Evolutionary conservation across 345 rosid species (phyloP).

Genomic region (Populus alba): DNA sequence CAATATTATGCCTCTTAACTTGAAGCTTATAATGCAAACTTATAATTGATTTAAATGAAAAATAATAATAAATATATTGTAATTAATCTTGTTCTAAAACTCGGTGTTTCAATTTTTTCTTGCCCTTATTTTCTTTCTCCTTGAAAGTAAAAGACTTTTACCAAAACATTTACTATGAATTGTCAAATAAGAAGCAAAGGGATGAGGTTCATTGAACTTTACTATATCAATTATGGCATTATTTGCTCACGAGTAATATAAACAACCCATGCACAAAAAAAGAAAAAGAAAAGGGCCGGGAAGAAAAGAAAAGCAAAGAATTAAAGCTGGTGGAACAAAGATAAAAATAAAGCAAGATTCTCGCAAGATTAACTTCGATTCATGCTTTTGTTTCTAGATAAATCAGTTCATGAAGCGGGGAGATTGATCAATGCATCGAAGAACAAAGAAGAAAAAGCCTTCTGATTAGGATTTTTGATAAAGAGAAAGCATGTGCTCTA

Average conservation of each 20-base stretch:
- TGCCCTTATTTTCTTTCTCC: too few species aligned
- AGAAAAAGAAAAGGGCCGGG: background rate
- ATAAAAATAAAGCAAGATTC: background rate
- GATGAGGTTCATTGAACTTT: background rate
- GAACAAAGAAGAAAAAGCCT: background rate
- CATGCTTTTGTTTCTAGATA: background rate
- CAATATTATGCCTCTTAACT: too few species aligned
- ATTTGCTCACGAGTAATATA: background rate
- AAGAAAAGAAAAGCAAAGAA: background rate
- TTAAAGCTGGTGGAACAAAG: background rate
- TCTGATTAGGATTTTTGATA: background rate
- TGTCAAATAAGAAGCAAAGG: background rate
- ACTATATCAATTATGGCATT: background rate
- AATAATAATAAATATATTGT: too few species aligned
- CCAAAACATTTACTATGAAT: too few species aligned
- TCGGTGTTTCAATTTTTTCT: too few species aligned
- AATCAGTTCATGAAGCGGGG: background rate
- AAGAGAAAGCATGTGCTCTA: slow-evolving; percentile 1
- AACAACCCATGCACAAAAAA: background rate
- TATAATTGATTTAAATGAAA: too few species aligned
- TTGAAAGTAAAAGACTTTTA: too few species aligned
- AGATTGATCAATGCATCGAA: background rate
- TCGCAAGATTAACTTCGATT: background rate
- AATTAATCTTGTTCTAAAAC: too few species aligned
- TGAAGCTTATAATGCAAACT: too few species aligned